Evolutionary conservation across 371 early-diverging fungal genomes (phyloP).

Genomic region (Rhizopus microsporus): DNA sequence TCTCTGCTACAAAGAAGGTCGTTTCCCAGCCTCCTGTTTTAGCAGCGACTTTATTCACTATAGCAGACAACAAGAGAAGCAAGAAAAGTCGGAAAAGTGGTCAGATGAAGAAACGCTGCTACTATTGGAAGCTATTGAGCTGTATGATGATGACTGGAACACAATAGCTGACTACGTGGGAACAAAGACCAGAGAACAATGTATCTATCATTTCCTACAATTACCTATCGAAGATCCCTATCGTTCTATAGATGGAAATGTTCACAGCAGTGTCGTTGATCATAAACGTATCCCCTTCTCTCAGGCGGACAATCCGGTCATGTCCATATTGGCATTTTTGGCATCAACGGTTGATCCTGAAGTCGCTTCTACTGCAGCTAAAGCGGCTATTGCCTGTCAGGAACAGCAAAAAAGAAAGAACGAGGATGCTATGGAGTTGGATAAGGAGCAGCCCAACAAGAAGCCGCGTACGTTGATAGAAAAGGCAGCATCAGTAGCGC

Average conservation of each 20-base stretch:
- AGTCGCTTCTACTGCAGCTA: slow-evolving; percentile 85
- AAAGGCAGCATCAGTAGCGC: slow-evolving; percentile 64
- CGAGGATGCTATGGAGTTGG: slow-evolving; percentile 37
- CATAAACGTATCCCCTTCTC: slow-evolving; percentile 80
- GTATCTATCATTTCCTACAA: slow-evolving; percentile 93
- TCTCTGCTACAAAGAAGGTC: slow-evolving; percentile 90
- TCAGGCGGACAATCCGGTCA: slow-evolving; percentile 94
- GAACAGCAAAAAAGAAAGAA: slow-evolving; percentile 9
- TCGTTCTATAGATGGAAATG: slow-evolving; percentile 20
- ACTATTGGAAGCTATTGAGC: slow-evolving; percentile 95
- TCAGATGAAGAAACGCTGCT: slow-evolving; percentile 92
- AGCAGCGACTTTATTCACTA: slow-evolving; percentile 90
- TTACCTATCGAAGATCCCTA: slow-evolving; percentile 96
- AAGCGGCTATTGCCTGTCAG: slow-evolving; percentile 34
- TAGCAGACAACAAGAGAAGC: slow-evolving; percentile 58
- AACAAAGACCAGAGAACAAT: slow-evolving; percentile 91
- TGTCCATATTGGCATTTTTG: slow-evolving; percentile 94
- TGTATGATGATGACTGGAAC: slow-evolving; percentile 97
- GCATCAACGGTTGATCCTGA: slow-evolving; percentile 90
- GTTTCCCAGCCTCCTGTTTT: slow-evolving; percentile 84
- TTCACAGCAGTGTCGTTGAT: slow-evolving; percentile 29
- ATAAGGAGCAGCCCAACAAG: slow-evolving; percentile 22
- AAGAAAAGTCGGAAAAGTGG: slow-evolving; percentile 61
- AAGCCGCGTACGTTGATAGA: slow-evolving; percentile 55
- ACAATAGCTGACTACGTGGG: slow-evolving; percentile 89